phyloP scores from a whole-genome alignment of 306 rosid genomes.

The Acacia crassicarpa region DNA sequence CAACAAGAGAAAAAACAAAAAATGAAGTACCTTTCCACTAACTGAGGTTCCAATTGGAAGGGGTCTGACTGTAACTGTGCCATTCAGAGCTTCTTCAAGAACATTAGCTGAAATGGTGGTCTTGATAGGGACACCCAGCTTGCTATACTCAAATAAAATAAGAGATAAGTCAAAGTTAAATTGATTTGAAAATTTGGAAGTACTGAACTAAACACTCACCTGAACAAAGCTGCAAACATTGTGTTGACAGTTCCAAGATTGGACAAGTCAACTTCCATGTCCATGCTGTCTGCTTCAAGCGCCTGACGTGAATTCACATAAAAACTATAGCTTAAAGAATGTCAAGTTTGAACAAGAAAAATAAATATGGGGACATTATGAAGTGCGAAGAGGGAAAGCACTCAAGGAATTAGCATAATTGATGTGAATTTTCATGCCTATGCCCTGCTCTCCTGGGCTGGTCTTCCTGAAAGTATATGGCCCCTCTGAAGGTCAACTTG shows the following conservation, averaged over 20 bases:
- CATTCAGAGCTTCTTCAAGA: constrained; percentile 97
- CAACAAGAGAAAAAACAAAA: constrained; percentile 22
- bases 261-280: constrained; percentile 98
- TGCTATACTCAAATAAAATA: constrained; percentile 59
- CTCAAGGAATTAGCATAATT: neutral
- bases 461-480: neutral
- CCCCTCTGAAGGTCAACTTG: constrained; percentile 12
- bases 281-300: constrained; percentile 91
- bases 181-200: constrained; percentile 20
- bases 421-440: neutral
- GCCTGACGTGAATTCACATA: constrained; percentile 60
- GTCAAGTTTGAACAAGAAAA: constrained; percentile 15
- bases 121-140: constrained; percentile 99
- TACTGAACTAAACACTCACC: constrained; percentile 52
- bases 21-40: constrained; percentile 82
- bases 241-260: constrained; percentile 99
- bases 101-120: constrained; percentile 96
- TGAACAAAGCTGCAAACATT: constrained; percentile 98
- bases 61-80: constrained; percentile 94
- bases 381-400: constrained; percentile 14
- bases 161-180: constrained; percentile 35
- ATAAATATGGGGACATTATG: neutral
- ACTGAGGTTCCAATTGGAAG: constrained; percentile 96
- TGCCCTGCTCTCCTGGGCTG: neutral
- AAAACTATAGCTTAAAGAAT: constrained; percentile 27